These are phyloP conservation scores for Closterium sp. DNA, from an alignment of 139 green algal species.

Conservation along the genomic window DNA sequence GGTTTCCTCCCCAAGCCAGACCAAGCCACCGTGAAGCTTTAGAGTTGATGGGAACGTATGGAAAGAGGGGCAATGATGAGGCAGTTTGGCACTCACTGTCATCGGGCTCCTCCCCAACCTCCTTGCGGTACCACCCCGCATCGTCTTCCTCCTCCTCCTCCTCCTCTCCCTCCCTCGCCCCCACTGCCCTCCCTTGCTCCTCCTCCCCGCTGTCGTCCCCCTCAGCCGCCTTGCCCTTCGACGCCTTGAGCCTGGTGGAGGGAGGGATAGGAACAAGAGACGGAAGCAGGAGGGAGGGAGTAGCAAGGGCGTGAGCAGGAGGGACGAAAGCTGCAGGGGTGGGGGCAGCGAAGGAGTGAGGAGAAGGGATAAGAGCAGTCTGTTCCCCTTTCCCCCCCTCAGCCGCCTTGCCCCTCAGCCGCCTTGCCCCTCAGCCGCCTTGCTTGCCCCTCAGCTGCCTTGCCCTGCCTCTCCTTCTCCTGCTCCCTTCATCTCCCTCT, in stretches of 20 bases:
- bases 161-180: not conserved
- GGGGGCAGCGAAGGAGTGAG: too few relatives aligned
- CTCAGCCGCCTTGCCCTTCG: not conserved
- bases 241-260: not conserved
- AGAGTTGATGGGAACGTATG: too few relatives aligned
- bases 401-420: too few relatives aligned
- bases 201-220: not conserved
- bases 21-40: too few relatives aligned
- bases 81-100: slow-evolving; percentile 29
- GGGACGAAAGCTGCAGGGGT: too few relatives aligned
- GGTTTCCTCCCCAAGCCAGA: too few relatives aligned
- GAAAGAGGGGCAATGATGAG: too few relatives aligned
- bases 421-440: not conserved
- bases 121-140: slow-evolving; percentile 47
- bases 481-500: not conserved
- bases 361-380: too few relatives aligned
- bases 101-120: slow-evolving; percentile 54
- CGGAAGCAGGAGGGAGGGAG: too few relatives aligned
- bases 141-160: slow-evolving; percentile 39
- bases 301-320: too few relatives aligned
- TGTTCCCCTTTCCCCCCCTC: too few relatives aligned
- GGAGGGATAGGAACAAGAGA: not conserved
- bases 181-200: slow-evolving; percentile 10
- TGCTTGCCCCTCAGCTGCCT: not conserved
- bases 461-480: not conserved